Conservation (phyloP, 495 filamentous ascomycete species). For the Aspergillus biplanus region DNA sequence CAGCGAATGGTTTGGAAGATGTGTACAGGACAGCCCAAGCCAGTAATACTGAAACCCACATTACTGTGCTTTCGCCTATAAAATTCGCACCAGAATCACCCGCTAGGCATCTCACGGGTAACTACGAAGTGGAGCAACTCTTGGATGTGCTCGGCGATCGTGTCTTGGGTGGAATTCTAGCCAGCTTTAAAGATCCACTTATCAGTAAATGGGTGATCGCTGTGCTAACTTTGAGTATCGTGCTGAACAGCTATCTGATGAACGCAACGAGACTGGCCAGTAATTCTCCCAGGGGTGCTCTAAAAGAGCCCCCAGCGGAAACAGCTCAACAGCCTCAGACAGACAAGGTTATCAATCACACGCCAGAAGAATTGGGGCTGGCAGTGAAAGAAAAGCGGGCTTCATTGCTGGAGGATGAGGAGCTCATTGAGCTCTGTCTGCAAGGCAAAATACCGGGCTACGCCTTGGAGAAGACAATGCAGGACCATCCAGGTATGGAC, state of each 20-base stretch:
- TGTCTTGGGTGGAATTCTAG: slow-evolving; percentile 8
- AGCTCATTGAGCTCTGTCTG: slow-evolving; percentile 63
- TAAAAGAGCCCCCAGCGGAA: background rate
- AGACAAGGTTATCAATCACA: background rate
- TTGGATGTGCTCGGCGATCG: slow-evolving; percentile 5
- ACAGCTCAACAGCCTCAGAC: background rate
- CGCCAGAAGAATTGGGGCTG: slow-evolving; percentile 2
- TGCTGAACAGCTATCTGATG: slow-evolving; percentile 16
- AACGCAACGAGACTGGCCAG: background rate
- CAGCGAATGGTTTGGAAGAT: slow-evolving; percentile 10
- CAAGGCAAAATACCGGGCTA: slow-evolving; percentile 83
- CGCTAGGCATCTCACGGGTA: background rate
- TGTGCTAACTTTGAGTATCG: slow-evolving; percentile 13
- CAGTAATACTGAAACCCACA: background rate
- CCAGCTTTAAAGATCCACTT: slow-evolving; percentile 13
- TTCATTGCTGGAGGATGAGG: slow-evolving; percentile 10
- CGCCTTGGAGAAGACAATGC: slow-evolving; percentile 70
- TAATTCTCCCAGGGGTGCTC: background rate
- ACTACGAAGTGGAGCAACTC: background rate
- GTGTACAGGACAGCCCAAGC: background rate
- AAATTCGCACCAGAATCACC: slow-evolving; percentile 6
- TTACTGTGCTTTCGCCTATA: slow-evolving; percentile 18
- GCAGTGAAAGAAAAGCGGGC: slow-evolving; percentile 4
- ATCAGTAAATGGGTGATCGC: slow-evolving; percentile 16
- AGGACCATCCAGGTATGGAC: slow-evolving; percentile 43